Conservation (phyloP, 805 yeast genomes). For the Ogataea naganishii region DNA sequence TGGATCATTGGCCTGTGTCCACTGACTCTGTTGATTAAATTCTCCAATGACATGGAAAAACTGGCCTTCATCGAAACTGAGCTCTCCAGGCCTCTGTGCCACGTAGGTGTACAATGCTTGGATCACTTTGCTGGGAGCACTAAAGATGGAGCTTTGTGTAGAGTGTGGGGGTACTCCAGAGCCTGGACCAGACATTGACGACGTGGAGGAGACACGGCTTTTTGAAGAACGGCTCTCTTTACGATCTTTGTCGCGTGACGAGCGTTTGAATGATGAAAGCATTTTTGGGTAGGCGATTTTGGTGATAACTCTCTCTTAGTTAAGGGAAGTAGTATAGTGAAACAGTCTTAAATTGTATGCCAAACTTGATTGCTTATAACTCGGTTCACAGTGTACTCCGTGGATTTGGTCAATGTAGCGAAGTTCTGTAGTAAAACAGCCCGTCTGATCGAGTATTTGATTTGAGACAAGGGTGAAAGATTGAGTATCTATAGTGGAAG, state of each 20-base stretch:
- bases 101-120: slow-evolving; percentile 71
- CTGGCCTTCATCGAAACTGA: slow-evolving; percentile 74
- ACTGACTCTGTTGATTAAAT: slow-evolving; percentile 34
- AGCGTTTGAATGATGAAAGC: slow-evolving; percentile 22
- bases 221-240: slow-evolving; percentile 10
- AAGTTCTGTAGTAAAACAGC: too few relatives aligned
- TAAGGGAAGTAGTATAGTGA: too few relatives aligned
- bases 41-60: slow-evolving; percentile 73
- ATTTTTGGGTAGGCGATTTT: too few relatives aligned
- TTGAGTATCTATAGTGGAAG: too few relatives aligned
- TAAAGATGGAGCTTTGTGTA: slow-evolving; percentile 7
- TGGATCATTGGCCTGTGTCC: slow-evolving; percentile 90
- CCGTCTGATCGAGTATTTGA: too few relatives aligned
- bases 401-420: too few relatives aligned
- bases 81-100: slow-evolving; percentile 76
- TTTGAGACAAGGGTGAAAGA: too few relatives aligned
- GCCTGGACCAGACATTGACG: slow-evolving; percentile 8
- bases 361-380: too few relatives aligned
- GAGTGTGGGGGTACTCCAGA: slow-evolving; percentile 4
- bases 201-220: slow-evolving; percentile 12
- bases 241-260: slow-evolving; percentile 22
- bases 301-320: too few relatives aligned
- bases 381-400: too few relatives aligned
- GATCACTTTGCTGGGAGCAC: slow-evolving; percentile 75
- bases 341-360: too few relatives aligned